A percentile compares a stretch with the other conserved stretches of the same genome.
Evolutionary conservation across 495 filamentous ascomycete species (phyloP).

Genomic region (Lophiotrema nucula): DNA sequence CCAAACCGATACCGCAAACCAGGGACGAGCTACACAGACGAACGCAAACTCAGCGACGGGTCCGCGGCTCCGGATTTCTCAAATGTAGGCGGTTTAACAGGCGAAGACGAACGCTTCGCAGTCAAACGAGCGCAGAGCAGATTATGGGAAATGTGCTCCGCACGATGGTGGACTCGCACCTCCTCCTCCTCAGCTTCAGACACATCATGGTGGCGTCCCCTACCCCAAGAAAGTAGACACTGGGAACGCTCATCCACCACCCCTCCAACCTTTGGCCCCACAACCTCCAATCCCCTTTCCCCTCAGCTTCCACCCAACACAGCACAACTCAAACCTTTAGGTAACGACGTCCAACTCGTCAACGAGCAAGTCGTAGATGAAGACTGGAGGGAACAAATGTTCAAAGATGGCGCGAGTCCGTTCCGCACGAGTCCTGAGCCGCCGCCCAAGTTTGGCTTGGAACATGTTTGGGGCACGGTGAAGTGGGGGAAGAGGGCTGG

Average conservation of each 20-base stretch:
- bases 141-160: constrained; percentile 68
- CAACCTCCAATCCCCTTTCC: neutral
- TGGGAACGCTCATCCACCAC: constrained; percentile 18
- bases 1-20: constrained; percentile 37
- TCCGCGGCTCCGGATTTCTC: constrained; percentile 60
- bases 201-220: constrained; percentile 62
- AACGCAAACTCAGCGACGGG: neutral
- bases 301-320: neutral
- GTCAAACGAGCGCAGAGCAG: constrained; percentile 65
- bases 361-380: neutral
- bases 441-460: constrained; percentile 50
- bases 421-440: constrained; percentile 46
- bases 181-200: constrained; percentile 11
- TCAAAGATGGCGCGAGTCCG: constrained; percentile 44
- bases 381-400: constrained; percentile 14
- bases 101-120: constrained; percentile 71
- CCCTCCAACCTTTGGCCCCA: too few relatives aligned
- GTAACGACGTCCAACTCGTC: neutral
- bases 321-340: too few relatives aligned
- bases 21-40: constrained; percentile 10
- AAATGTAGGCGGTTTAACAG: constrained; percentile 59
- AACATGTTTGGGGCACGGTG: constrained; percentile 55
- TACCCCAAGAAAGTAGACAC: constrained; percentile 49
- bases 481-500: constrained; percentile 56
- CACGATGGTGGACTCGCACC: constrained; percentile 59